phyloP scores from a whole-genome alignment of 2,329 filamentous ascomycete genomes.

The Sclerotiophoma versabilis region DNA sequence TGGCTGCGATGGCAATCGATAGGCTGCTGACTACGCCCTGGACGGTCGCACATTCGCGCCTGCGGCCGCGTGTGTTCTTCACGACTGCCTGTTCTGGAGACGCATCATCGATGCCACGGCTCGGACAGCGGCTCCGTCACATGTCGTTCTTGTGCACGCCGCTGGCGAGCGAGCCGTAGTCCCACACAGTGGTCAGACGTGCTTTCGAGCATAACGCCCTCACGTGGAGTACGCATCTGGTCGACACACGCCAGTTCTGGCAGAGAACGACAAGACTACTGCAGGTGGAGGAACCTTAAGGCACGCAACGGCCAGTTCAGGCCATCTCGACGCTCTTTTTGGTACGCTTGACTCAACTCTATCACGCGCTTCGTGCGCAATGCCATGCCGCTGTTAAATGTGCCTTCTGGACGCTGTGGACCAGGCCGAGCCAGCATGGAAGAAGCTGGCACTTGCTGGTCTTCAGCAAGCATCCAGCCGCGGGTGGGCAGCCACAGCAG shows the following conservation, averaged over 20 bases:
- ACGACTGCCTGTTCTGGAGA: constrained; percentile 3
- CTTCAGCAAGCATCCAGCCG: constrained; percentile 2
- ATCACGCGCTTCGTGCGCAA: not conserved
- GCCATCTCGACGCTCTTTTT: constrained; percentile 1
- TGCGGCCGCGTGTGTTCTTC: constrained; percentile 8
- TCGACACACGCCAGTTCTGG: not conserved
- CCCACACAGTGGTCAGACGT: constrained; percentile 1
- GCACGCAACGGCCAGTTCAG: constrained; percentile 6
- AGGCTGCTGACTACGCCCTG: constrained; percentile 3
- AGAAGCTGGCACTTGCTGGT: constrained; percentile 2
- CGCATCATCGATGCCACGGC: too few relatives aligned
- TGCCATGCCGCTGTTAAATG: constrained; percentile 5
- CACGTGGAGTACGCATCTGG: constrained; percentile 7
- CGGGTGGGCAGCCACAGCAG: constrained; percentile 13
- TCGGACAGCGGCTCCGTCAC: not conserved
- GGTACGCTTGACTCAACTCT: constrained; percentile 6
- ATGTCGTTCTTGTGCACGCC: not conserved
- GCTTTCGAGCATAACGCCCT: not conserved
- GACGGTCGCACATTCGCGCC: constrained; percentile 1
- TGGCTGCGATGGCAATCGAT: not conserved
- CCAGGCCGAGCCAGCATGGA: constrained; percentile 13
- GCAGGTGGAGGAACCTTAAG: not conserved
- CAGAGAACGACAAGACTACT: constrained; percentile 2
- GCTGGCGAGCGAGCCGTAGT: not conserved
- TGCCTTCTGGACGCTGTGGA: constrained; percentile 2